Base-by-base conservation (phyloP, 768 basidiomycete species). In the Dioszegia aurantiaca region DNA sequence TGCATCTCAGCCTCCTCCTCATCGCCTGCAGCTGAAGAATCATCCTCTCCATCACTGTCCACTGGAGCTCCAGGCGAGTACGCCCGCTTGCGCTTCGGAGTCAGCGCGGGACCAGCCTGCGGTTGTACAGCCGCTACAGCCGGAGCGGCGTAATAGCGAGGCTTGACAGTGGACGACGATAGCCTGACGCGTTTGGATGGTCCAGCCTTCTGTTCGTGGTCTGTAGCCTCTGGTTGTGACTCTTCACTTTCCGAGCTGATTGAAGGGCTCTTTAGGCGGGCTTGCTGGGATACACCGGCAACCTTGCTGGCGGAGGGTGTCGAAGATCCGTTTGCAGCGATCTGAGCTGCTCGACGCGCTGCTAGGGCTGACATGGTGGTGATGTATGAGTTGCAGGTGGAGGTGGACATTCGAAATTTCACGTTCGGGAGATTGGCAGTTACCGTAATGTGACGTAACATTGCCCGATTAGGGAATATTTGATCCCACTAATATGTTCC, bases 311-410 rank as follows among this genome's bases (percentile, higher is more conserved):
- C 5, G 2, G 26, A 5, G 12, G 51, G 24, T 17, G 51, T 4
- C 5, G 36, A 11, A 6, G 2, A 24, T 19, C 12, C 21, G 1
- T 24, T 24, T 28, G n/a, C 47, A 17, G 52, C 52, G 21, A 23
- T 33, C 40, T 39, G 28, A 2, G 70, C 70, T 4, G 70, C 70
- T 64, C 70, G 39, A 16, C 70, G 57, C 3, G 70, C 70, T 56
- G 70, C 68, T 21, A 72, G 53, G n/a, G 70, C 70, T 21, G 70
- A 72, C 70, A 72, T 67, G 41, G 21, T 52, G n/a, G 14, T n/a
- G 27, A 14, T 33, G 33, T 33, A 33, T 33, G 45, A 47, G 46
- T 9, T 36, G 33, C 1, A 17, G 6, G 3, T 16, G 33, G 19
- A 53, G 37, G 14, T 39, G 21, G 33, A 6, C 16, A 27, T 40